These are phyloP conservation scores for Xerocomus spinulosus DNA, from an alignment of 768 basidiomycete genomes.

Conservation along the genomic window DNA sequence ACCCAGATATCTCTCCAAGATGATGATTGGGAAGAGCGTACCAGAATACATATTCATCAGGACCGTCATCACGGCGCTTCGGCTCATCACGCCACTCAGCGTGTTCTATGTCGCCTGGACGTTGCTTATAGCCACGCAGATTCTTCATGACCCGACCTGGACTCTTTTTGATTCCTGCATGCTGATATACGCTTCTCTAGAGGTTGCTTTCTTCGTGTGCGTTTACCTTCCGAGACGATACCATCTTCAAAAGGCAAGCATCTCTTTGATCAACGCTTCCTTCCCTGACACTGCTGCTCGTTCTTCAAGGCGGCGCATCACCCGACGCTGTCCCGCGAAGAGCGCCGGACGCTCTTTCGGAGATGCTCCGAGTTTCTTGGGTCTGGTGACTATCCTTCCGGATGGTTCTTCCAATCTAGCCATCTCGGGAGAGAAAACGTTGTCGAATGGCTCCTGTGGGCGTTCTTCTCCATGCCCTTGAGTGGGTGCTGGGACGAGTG, in stretches of 20 bases:
- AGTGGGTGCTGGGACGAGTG: conserved; percentile 34
- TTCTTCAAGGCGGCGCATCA: conserved; percentile 34
- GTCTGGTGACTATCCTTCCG: conserved; percentile 33
- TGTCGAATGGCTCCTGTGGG: conserved; percentile 63
- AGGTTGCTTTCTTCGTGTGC: conserved; percentile 46
- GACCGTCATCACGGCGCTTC: conserved; percentile 40
- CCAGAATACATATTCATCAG: conserved; percentile 55
- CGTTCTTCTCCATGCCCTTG: conserved; percentile 45
- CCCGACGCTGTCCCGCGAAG: conserved; percentile 33
- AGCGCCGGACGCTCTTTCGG: conserved; percentile 47
- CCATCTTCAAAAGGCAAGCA: conserved; percentile 42
- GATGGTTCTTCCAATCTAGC: conserved; percentile 48
- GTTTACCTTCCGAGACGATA: conserved; percentile 46
- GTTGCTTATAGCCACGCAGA: conserved; percentile 2
- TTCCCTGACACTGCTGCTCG: background rate
- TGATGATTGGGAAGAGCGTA: conserved; percentile 45
- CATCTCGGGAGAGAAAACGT: conserved; percentile 44
- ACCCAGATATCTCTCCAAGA: too few species aligned
- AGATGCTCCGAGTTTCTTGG: conserved; percentile 35
- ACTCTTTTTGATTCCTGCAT: conserved; percentile 11
- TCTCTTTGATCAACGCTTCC: background rate
- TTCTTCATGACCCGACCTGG: background rate
- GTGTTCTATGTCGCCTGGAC: conserved; percentile 33
- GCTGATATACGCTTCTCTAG: conserved; percentile 35
- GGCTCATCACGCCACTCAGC: conserved; percentile 48